Evolutionary conservation across 2,329 filamentous ascomycete species (phyloP), one percentile per base, ranked within the genome.

Genomic region (Xylaria sp.): DNA sequence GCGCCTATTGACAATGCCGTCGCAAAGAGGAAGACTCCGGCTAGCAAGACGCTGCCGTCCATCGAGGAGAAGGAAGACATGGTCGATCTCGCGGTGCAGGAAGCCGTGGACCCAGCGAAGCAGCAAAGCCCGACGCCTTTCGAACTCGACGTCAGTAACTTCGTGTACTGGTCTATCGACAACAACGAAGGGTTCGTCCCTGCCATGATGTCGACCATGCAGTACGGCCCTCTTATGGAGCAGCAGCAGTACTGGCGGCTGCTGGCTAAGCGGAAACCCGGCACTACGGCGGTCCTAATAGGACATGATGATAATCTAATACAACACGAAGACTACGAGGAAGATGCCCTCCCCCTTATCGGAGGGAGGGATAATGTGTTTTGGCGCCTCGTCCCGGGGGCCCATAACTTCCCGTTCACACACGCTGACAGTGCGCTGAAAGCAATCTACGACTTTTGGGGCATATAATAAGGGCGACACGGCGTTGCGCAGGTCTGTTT

Each of bases 391-490:
- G 78, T 90, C 1, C 82, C 83, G 0, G 87, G 86, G 1, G 84
- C 83, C 1, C 88, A 90, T 73, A 88, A 90, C 70, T 90, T 90
- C 72, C 86, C 88, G 17, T 89, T 89, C 80, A 88, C 86, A n/a
- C 82, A 85, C 67, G 75, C 81, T 0, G 73, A 77, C 6, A 75
- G 79, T 42, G 83, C 86, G 11, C 72, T 88, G 66, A 74, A 77
- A 50, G 81, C 81, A 64, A 79, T 89, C 9, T 83, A 84, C 64
- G 77, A 79, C 34, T 83, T 86, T 65, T 89, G 85, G 85, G 79
- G 74, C 3, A 69, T 73, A 55, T 21, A 72, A 50, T 71, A 65
- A 68, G 19, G 32, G 48, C n/a, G 42, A 11, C 32, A 47, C 27
- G 27, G 27, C 14, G 32, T 62, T 51, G 24, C 47, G 8, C 8